Conservation (phyloP, 208 protist genomes). For the Lotmaria passim region DNA sequence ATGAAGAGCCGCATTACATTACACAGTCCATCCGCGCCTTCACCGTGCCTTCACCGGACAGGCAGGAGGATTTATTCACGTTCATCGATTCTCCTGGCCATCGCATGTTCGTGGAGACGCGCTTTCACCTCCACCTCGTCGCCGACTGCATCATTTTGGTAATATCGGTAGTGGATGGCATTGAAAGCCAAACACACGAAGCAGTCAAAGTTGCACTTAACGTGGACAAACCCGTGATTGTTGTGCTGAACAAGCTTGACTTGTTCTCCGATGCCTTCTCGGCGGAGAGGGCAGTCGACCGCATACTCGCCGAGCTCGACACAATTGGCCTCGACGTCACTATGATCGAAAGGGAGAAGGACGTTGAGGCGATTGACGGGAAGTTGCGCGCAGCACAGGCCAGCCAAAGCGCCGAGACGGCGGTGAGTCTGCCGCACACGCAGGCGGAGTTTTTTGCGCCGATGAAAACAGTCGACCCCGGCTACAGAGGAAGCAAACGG, state of each 20-base stretch:
- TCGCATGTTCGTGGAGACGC: slow-evolving; percentile 78
- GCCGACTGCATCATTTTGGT: slow-evolving; percentile 81
- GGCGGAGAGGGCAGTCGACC: slow-evolving; percentile 42
- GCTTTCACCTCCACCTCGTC: slow-evolving; percentile 76
- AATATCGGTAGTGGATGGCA: slow-evolving; percentile 79
- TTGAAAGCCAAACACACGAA: slow-evolving; percentile 87
- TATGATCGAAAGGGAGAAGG: slow-evolving; percentile 50
- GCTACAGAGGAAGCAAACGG: slow-evolving; percentile 69
- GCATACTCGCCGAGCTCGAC: slow-evolving; percentile 51
- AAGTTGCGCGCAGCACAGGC: not conserved
- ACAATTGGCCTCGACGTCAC: slow-evolving; percentile 72
- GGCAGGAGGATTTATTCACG: slow-evolving; percentile 50
- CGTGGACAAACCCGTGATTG: slow-evolving; percentile 83
- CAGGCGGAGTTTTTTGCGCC: slow-evolving; percentile 53
- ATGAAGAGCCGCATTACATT: slow-evolving; percentile 72
- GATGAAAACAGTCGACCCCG: slow-evolving; percentile 70
- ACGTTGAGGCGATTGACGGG: slow-evolving; percentile 34
- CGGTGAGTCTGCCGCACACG: slow-evolving; percentile 1
- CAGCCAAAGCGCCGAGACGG: not conserved
- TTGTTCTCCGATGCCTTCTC: slow-evolving; percentile 66
- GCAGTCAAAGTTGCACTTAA: slow-evolving; percentile 86
- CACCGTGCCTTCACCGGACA: slow-evolving; percentile 41
- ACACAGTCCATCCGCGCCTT: slow-evolving; percentile 84
- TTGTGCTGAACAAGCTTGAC: slow-evolving; percentile 91
- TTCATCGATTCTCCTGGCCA: slow-evolving; percentile 93